A percentile compares a stretch with the other conserved stretches of the same genome.
Conservation (phyloP, 257 asterid genomes). For the Euphrasia confusa region DNA sequence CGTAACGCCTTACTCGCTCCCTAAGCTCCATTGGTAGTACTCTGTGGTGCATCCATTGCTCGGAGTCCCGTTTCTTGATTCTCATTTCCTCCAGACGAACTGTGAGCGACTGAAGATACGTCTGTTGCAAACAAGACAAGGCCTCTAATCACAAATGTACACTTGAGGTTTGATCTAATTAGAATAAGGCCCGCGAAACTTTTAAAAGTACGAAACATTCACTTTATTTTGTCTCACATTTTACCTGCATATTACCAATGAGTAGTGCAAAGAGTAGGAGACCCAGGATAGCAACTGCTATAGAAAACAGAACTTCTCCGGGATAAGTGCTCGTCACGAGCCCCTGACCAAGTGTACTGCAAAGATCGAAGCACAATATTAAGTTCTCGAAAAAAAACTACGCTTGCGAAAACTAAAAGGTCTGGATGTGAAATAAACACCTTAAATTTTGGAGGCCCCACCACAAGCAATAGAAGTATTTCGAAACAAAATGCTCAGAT, state of each 20-base stretch:
- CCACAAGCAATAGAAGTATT: constrained; percentile 85
- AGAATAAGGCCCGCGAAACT: too few species aligned
- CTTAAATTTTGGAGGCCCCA: constrained; percentile 93
- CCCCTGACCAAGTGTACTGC: constrained; percentile 96
- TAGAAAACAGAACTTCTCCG: constrained; percentile 78
- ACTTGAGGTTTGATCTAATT: too few species aligned
- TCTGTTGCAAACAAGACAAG: constrained; percentile 40
- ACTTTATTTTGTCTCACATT: too few species aligned
- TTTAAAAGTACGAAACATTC: too few species aligned
- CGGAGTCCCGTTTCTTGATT: constrained; percentile 81
- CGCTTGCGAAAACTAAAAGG: not conserved
- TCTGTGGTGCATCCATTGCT: constrained; percentile 99
- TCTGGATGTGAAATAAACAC: constrained; percentile 26
- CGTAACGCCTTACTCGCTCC: constrained; percentile 86
- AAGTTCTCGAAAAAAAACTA: constrained; percentile 13
- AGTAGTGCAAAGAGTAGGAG: constrained; percentile 92
- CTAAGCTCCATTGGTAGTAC: constrained; percentile 80
- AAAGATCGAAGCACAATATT: not conserved
- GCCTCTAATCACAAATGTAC: not conserved
- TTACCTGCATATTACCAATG: constrained; percentile 97
- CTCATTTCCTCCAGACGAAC: constrained; percentile 96
- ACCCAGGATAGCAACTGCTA: constrained; percentile 69
- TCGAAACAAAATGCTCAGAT: constrained; percentile 54
- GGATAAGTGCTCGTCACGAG: constrained; percentile 87
- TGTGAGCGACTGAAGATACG: constrained; percentile 88